Evolutionary conservation across 768 basidiomycete species (phyloP).

Genomic region (Scleroderma bovista): DNA sequence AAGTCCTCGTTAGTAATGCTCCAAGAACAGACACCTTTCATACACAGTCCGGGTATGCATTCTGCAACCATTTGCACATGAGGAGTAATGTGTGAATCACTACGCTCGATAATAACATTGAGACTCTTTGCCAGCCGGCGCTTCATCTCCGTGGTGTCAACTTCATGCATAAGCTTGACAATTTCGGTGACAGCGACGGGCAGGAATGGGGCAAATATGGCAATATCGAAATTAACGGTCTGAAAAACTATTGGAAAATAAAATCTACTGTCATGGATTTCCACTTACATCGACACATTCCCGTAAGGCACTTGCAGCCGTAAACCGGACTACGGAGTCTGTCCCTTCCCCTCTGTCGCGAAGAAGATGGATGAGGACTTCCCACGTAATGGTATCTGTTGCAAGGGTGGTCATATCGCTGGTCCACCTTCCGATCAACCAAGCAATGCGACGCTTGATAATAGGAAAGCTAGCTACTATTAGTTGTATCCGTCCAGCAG

Average conservation of each 20-base stretch:
- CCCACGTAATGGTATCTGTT: constrained; percentile 67
- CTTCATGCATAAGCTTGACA: constrained; percentile 64
- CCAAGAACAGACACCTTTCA: constrained; percentile 19
- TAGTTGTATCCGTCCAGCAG: background rate
- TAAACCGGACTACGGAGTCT: constrained; percentile 82
- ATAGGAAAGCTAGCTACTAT: constrained; percentile 65
- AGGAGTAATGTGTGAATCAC: constrained; percentile 56
- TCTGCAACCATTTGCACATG: constrained; percentile 54
- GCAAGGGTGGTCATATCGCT: constrained; percentile 57
- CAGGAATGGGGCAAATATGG: constrained; percentile 66
- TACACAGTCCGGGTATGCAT: constrained; percentile 71
- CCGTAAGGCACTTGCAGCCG: constrained; percentile 71
- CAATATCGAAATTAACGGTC: constrained; percentile 59
- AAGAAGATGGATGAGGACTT: constrained; percentile 73
- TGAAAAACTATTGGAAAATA: constrained; percentile 23
- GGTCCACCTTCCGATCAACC: constrained; percentile 90
- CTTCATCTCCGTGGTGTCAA: constrained; percentile 73
- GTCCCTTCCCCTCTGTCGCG: constrained; percentile 62
- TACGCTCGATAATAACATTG: constrained; percentile 59
- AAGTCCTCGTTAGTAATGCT: constrained; percentile 5
- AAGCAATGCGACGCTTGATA: constrained; percentile 91
- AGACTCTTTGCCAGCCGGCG: constrained; percentile 64
- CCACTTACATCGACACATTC: constrained; percentile 80
- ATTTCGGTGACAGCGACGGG: constrained; percentile 56
- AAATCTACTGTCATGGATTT: background rate